Percentiles rank a stretch among this genome's conserved stretches.
These are phyloP conservation scores for Phytophthora crassamura DNA, from an alignment of 352 stramenopile species.

Conservation along the genomic window DNA sequence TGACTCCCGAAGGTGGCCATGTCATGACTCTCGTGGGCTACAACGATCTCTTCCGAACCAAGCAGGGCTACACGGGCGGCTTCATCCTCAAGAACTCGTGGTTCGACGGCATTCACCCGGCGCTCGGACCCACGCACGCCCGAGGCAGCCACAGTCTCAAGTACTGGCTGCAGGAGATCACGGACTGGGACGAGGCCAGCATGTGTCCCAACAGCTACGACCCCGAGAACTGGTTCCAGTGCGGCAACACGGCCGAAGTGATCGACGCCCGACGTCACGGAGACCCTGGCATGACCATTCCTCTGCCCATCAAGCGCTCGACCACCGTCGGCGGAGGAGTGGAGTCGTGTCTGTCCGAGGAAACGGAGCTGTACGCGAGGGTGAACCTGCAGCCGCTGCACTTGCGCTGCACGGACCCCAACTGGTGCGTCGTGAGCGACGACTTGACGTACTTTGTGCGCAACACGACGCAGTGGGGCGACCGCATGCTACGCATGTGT, in stretches of 20 bases:
- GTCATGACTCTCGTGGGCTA: slow-evolving; percentile 78
- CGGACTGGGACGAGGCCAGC: slow-evolving; percentile 69
- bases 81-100: slow-evolving; percentile 87
- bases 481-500: slow-evolving; percentile 76
- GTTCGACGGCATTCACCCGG: slow-evolving; percentile 66
- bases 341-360: slow-evolving; percentile 60
- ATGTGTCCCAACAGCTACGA: slow-evolving; percentile 80
- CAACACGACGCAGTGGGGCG: slow-evolving; percentile 65
- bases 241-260: slow-evolving; percentile 62
- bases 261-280: slow-evolving; percentile 35
- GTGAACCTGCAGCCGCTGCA: slow-evolving; percentile 71
- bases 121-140: slow-evolving; percentile 62
- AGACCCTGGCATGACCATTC: slow-evolving; percentile 45
- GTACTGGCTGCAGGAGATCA: slow-evolving; percentile 80
- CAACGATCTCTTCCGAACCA: slow-evolving; percentile 69
- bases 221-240: slow-evolving; percentile 80
- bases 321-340: slow-evolving; percentile 37
- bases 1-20: slow-evolving; percentile 64
- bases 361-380: slow-evolving; percentile 62
- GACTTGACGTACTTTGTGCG: slow-evolving; percentile 68
- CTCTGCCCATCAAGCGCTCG: slow-evolving; percentile 40
- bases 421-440: slow-evolving; percentile 42
- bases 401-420: slow-evolving; percentile 58
- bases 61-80: slow-evolving; percentile 66
- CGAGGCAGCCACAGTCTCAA: slow-evolving; percentile 71